Evolutionary conservation across 305 asterid genomes (phyloP).

Genomic region (Fraxinus platypoda): DNA sequence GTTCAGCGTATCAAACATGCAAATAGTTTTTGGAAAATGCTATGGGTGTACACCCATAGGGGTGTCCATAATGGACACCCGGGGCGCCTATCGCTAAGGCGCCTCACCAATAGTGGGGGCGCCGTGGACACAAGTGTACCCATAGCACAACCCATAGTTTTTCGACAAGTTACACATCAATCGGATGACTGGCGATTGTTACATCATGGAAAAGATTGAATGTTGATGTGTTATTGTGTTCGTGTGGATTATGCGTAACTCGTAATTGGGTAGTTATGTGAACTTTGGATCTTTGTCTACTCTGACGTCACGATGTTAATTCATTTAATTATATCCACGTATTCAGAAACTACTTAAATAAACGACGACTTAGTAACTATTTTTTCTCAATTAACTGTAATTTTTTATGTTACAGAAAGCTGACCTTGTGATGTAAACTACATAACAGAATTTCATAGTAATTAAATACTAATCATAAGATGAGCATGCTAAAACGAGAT

Average conservation of each 20-base stretch:
- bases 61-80: too few species aligned
- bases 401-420: not conserved
- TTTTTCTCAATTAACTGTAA: not conserved
- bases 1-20: not conserved
- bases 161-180: not conserved
- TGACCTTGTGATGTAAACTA: not conserved
- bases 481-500: not conserved
- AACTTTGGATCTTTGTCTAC: not conserved
- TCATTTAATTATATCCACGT: not conserved
- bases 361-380: not conserved
- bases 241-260: not conserved
- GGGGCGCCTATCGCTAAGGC: too few species aligned
- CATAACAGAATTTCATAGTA: not conserved
- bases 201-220: not conserved
- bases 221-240: not conserved
- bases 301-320: not conserved
- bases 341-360: not conserved
- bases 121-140: too few species aligned
- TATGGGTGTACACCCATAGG: too few species aligned
- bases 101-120: too few species aligned
- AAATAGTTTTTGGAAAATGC: too few species aligned
- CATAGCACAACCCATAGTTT: too few species aligned
- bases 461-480: not conserved
- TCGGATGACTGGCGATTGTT: not conserved
- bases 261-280: not conserved